phyloP scores from a whole-genome alignment of 768 basidiomycete genomes.

The Suillus tomentosus region DNA sequence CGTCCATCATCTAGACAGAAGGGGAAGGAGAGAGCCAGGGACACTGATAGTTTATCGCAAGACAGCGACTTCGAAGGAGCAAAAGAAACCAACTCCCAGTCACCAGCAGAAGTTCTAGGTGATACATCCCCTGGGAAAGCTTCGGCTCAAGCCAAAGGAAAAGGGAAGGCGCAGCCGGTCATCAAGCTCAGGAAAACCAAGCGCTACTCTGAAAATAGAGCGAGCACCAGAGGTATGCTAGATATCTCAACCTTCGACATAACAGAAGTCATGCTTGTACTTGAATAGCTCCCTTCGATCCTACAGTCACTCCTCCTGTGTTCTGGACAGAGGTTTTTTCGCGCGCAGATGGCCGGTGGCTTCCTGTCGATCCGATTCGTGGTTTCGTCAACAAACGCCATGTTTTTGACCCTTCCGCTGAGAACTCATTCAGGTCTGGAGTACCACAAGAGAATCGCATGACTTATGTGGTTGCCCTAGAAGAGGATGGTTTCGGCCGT shows the following conservation, averaged over 20 bases:
- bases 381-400: constrained; percentile 78
- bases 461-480: constrained; percentile 90
- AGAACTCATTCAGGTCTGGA: constrained; percentile 17
- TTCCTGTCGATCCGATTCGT: constrained; percentile 89
- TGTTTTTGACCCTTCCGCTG: constrained; percentile 70
- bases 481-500: constrained; percentile 90
- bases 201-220: constrained; percentile 47
- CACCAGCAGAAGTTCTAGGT: not conserved
- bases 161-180: constrained; percentile 55
- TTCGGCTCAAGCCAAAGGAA: constrained; percentile 52
- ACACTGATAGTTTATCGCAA: constrained; percentile 27
- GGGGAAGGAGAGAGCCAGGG: constrained; percentile 15
- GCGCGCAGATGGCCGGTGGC: constrained; percentile 86
- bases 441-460: constrained; percentile 72
- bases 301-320: constrained; percentile 71
- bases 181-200: constrained; percentile 61
- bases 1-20: constrained; percentile 12
- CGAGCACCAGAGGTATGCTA: constrained; percentile 27
- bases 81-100: not conserved
- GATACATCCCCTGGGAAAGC: constrained; percentile 3
- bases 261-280: constrained; percentile 11
- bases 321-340: constrained; percentile 99
- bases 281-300: constrained; percentile 43
- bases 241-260: not conserved
- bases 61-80: constrained; percentile 44